Base-by-base conservation (phyloP, 306 rosid species). In the Dicorynia guianensis region DNA sequence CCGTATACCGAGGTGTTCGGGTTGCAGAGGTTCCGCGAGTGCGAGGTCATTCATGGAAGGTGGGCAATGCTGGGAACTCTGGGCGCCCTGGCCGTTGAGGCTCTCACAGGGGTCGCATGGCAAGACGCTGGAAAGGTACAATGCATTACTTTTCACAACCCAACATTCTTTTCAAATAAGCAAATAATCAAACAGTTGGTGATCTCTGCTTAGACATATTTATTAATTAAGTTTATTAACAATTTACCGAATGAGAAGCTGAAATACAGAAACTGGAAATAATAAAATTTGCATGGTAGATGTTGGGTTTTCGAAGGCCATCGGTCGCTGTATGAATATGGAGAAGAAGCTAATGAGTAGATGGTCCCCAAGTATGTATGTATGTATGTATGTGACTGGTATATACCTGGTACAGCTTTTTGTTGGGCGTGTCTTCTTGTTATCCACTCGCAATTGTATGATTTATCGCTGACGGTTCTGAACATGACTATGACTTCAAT, bases 81-180 rank as follows among this genome's bases (percentile, higher is more conserved):
- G 20, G 97, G 97, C 30, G 97, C 96, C 7, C 66, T 92, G 38
- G 81, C 96, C 11, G 96, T 92, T 40, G 97, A 92, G 60, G 93
- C 81, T 1, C 78, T 89, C 73, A 86, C 97, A 0, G 96, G 97
- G 0, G 93, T 92, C 49, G 71, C 97, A 4, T 92, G 97, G 97
- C 97, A 90, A 59, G 96, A 92, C 79, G 96, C 97, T 11, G 97
- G 97, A 79, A 90, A 92, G 97, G 97, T 92, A 77, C 4, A 9
- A 0, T 15, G 64, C 15, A 42, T 25, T 25, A 2, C 2, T 25
- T 25, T 25, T 25, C 1, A 0, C 30, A 38, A 14, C 15, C 15
- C 8, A 3, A 17, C 46, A 3, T 14, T 59, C 0, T 46, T 68
- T 52, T 25, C 30, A 1, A 3, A 7, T 34, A 3, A n/a, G 35